Percentiles rank a stretch among this genome's conserved stretches.
Conservation (phyloP, 2,329 filamentous ascomycete genomes). For the Xylariaceae sp. region DNA sequence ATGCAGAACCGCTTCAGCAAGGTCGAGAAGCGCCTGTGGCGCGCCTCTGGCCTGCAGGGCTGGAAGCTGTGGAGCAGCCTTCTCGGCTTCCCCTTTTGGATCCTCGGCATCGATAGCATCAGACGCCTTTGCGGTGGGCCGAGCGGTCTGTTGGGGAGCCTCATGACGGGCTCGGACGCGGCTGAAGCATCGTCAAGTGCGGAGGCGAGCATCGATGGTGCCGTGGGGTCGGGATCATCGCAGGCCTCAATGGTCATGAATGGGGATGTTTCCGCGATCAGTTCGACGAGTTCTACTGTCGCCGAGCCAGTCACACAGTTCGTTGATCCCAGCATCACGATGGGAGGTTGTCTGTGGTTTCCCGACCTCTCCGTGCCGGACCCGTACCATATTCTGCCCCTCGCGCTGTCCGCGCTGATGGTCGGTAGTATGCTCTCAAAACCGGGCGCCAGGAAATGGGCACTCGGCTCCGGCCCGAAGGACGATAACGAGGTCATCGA, state of each 20-base stretch:
- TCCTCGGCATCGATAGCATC: slow-evolving; percentile 54
- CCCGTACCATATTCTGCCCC: slow-evolving; percentile 53
- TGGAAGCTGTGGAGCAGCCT: slow-evolving; percentile 50
- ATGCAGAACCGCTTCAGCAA: slow-evolving; percentile 33
- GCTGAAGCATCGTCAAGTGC: not conserved
- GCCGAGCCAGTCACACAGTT: slow-evolving; percentile 17
- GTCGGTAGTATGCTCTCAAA: slow-evolving; percentile 40
- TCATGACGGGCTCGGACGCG: slow-evolving; percentile 31
- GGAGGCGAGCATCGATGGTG: not conserved
- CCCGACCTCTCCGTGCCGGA: slow-evolving; percentile 55
- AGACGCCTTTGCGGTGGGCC: slow-evolving; percentile 50
- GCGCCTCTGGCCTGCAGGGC: slow-evolving; percentile 45
- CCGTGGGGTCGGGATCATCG: slow-evolving; percentile 3
- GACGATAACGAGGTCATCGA: slow-evolving; percentile 1
- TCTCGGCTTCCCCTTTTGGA: slow-evolving; percentile 50
- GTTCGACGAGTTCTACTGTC: slow-evolving; percentile 24
- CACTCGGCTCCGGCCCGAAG: slow-evolving; percentile 25
- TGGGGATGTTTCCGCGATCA: slow-evolving; percentile 6
- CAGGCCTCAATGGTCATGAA: slow-evolving; percentile 25
- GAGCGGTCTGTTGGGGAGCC: slow-evolving; percentile 39
- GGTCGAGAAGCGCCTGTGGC: slow-evolving; percentile 29
- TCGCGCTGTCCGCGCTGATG: slow-evolving; percentile 42
- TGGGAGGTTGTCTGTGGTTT: slow-evolving; percentile 60
- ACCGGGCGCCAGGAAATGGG: slow-evolving; percentile 26
- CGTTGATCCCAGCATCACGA: slow-evolving; percentile 46